Base-by-base conservation (phyloP, 2,329 filamentous ascomycete species). In the Ceratocystis variospora region DNA sequence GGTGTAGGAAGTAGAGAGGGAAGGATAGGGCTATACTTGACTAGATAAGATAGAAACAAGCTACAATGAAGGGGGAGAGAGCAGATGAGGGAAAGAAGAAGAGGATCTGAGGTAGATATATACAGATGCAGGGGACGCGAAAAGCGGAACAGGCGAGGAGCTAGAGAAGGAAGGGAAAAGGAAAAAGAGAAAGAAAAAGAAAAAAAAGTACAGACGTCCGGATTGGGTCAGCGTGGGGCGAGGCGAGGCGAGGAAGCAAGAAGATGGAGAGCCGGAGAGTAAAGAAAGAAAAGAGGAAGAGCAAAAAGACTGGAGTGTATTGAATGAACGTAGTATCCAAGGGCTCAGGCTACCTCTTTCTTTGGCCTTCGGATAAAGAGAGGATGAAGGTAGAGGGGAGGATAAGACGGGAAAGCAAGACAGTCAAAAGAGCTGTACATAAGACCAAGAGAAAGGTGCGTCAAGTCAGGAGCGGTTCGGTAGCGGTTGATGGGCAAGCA, bases 241-340 rank as follows among this genome's bases (percentile, higher is more conserved):
- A 64, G 46, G 46, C 31, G 45, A 53, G 8, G 25, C 17, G 22
- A 31, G 46, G 3, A 37, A 31, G 28, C 22, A 0, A 31, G 12
- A 5, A 50, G 19, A 17, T 5, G 15, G 7, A 50, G 22, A 63
- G 15, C 17, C 15, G 19, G 19, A 19, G 44, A 33, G 10, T 3
- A 62, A 62, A 66, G 59, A 61, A 65, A 48, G 50, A 57, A 64
- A 45, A 7, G 7, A 65, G 1, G 37, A 15, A 41, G 37, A 41
- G 37, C 10, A 41, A 41, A 15, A 12, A 41, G 10, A 41, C 12
- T 15, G 37, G 12, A 15, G 10, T 41, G 10, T 41, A 5, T 41
- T 12, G 37, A 41, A 41, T 12, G 37, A 12, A 10, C 37, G 37
- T 15, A 15, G 37, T 41, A 41, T 41, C 37, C 37, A 41, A 41